Evolutionary conservation across 345 rosid species (phyloP), one percentile per base, ranked within the genome.

Genomic region (Eucalyptus leucophloia): DNA sequence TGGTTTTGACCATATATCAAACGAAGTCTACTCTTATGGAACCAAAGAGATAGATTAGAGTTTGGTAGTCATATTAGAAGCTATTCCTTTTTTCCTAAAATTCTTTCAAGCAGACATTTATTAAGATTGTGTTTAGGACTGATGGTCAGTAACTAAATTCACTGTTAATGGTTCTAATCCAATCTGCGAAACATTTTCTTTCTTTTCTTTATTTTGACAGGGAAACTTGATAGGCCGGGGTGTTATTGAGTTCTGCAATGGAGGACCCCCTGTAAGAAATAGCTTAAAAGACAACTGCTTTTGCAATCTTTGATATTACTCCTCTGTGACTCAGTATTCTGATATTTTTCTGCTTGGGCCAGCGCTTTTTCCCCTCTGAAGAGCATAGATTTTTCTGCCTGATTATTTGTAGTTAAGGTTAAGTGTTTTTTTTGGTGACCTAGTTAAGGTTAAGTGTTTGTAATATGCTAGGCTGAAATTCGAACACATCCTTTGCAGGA

Each of bases 221-320:
- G 99, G 99, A 30, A 98, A 96, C 91, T 93, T 98, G 90, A 97
- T 98, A 62, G 99, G 94, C 45, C 96, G 98, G 82, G 99, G 97
- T 17, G 95, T 98, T 80, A 80, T 97, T 53, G 96, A 98, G 95
- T 95, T 95, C 89, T 98, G 99, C 80, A 95, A 96, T 7, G 98
- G 92, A 67, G 96, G 94, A 42, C 99, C 99, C 87, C 96, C 93
- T n/a, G 98, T 98, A 72, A 89, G 95, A 86, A 80, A 49, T 87
- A 44, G 49, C 88, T 86, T 60, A 51, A 21, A 72, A 21, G 83
- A 77, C 47, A 40, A 40, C 2, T 77, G 47, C 83, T 21, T 19
- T 72, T 40, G 47, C 4, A 77, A 37, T 77, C 40, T 72, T 77
- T 37, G 8, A 37, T 40, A 77, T 77, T 37, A 5, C 45, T 65